These are phyloP conservation scores for Elsinoe ampelina DNA, from an alignment of 2,329 filamentous ascomycete genomes.

Conservation along the genomic window DNA sequence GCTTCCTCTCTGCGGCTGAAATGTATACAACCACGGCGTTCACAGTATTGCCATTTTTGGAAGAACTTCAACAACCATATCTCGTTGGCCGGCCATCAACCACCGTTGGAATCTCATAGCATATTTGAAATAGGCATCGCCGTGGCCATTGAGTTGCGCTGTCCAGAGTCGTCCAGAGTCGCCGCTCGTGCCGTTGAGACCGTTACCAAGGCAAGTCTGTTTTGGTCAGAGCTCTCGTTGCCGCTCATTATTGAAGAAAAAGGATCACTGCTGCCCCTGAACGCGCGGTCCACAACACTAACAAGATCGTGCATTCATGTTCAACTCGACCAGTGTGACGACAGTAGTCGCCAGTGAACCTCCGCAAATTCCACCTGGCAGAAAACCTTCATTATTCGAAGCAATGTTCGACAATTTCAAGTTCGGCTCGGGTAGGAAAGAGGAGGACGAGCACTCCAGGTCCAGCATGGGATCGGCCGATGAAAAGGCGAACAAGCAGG, in stretches of 20 bases:
- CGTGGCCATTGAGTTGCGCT: neutral
- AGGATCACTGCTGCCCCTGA: conserved; percentile 11
- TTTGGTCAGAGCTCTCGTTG: conserved; percentile 1
- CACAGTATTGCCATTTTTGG: no score
- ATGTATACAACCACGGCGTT: no score
- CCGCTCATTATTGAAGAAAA: neutral
- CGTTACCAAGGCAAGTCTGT: conserved; percentile 7
- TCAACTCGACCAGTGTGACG: neutral
- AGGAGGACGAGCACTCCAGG: neutral
- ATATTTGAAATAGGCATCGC: conserved; percentile 7
- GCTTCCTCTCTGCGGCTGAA: neutral
- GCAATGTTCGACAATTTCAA: conserved; percentile 13
- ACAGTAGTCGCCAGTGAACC: neutral
- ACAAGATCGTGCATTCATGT: conserved; percentile 2
- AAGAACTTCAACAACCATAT: neutral
- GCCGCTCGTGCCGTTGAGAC: neutral
- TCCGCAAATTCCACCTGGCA: neutral
- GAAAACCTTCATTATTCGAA: neutral
- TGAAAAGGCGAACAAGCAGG: neutral
- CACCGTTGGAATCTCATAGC: conserved; percentile 1
- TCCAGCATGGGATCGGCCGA: neutral
- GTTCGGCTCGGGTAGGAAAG: conserved; percentile 1
- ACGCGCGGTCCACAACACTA: neutral
- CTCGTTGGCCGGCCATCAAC: neutral
- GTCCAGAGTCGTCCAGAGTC: conserved; percentile 8